These are phyloP conservation scores for Elaeis oleifera DNA, from an alignment of 202 grass and related monocot species.

Conservation along the genomic window DNA sequence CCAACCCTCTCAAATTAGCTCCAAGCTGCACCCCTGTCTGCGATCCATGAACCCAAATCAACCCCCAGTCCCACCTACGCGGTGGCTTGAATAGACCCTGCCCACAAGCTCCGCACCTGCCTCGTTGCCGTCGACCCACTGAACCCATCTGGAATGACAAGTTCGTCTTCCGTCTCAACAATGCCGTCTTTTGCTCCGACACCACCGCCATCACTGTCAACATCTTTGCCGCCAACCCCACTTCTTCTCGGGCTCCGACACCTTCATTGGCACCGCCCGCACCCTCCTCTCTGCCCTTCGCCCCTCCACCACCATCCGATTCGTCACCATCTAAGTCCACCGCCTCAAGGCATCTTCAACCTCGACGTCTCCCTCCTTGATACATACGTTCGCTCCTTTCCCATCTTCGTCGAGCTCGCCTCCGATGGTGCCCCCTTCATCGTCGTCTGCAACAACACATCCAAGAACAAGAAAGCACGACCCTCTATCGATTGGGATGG, in stretches of 20 bases:
- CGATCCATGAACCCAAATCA: too few species aligned
- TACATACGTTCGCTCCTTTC: neutral
- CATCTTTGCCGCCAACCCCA: neutral
- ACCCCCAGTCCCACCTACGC: too few species aligned
- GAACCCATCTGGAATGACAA: conserved; percentile 17
- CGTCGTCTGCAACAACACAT: too few species aligned
- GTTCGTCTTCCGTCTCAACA: conserved; percentile 11
- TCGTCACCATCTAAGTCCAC: conserved; percentile 3
- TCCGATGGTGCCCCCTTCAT: too few species aligned
- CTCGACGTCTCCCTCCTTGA: conserved; percentile 1
- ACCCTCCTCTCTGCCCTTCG: conserved; percentile 10
- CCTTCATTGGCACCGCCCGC: conserved; percentile 6
- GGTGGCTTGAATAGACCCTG: too few species aligned
- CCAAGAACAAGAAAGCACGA: too few species aligned
- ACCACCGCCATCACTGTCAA: conserved; percentile 2
- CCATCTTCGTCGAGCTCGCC: neutral
- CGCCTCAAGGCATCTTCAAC: conserved; percentile 19
- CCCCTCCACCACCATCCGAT: neutral
- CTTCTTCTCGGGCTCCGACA: neutral
- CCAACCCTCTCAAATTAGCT: too few species aligned
- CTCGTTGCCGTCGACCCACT: neutral
- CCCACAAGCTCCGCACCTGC: neutral
- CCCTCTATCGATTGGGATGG: too few species aligned
- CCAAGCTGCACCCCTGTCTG: too few species aligned
- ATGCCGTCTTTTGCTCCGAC: neutral